Conservation (phyloP, 176 grass and related monocot species). For the Eragrostis nindensis region DNA sequence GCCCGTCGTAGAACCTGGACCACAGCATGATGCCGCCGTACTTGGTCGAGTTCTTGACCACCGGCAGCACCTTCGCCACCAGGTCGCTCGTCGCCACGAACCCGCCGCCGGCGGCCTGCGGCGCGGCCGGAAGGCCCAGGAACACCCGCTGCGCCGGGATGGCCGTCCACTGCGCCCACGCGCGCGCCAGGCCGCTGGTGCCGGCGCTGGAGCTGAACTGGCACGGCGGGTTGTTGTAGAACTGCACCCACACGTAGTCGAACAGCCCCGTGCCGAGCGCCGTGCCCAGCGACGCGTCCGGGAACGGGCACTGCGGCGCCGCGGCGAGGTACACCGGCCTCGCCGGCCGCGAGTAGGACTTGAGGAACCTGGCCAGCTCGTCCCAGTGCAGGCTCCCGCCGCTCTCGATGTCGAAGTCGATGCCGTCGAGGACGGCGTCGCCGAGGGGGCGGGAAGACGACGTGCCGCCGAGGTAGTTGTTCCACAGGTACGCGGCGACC, state of each 20-base stretch:
- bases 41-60: slow-evolving; percentile 56
- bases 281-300: slow-evolving; percentile 61
- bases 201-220: slow-evolving; percentile 51
- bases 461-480: slow-evolving; percentile 69
- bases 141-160: slow-evolving; percentile 54
- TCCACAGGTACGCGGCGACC: slow-evolving; percentile 65
- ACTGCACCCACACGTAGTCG: slow-evolving; percentile 95
- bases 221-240: slow-evolving; percentile 79
- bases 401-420: slow-evolving; percentile 88
- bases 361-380: slow-evolving; percentile 59
- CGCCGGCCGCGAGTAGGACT: slow-evolving; percentile 7
- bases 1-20: slow-evolving; percentile 70
- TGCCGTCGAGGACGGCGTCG: slow-evolving; percentile 63
- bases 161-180: slow-evolving; percentile 59
- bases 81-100: slow-evolving; percentile 55
- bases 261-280: slow-evolving; percentile 61
- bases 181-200: slow-evolving; percentile 27
- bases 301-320: slow-evolving; percentile 80
- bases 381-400: slow-evolving; percentile 67
- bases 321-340: slow-evolving; percentile 48
- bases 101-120: slow-evolving; percentile 60
- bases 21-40: slow-evolving; percentile 86
- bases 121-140: slow-evolving; percentile 69
- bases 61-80: slow-evolving; percentile 48
- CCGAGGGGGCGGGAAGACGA: slow-evolving; percentile 56